Conservation (phyloP, 495 filamentous ascomycete genomes). For the Penicillium arizonense region DNA sequence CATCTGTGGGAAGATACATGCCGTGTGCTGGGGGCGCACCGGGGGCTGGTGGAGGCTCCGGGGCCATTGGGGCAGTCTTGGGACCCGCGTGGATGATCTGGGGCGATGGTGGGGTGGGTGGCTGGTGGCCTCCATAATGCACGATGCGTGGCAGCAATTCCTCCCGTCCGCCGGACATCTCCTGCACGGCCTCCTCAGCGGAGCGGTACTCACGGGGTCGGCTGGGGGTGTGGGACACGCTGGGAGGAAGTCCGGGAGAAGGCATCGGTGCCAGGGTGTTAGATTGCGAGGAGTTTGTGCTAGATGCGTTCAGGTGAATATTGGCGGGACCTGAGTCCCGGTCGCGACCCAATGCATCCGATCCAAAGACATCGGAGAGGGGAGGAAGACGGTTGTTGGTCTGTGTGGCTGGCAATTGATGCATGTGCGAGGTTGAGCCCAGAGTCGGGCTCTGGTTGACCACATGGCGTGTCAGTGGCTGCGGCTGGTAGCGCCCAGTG, state of each 20-base stretch:
- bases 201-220: conserved; percentile 88
- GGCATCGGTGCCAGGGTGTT: conserved; percentile 62
- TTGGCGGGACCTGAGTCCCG: conserved; percentile 38
- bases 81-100: conserved; percentile 35
- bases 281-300: conserved; percentile 67
- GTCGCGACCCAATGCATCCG: conserved; percentile 65
- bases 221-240: conserved; percentile 48
- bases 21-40: conserved; percentile 25
- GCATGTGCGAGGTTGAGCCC: conserved; percentile 84
- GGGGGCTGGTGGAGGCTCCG: conserved; percentile 15
- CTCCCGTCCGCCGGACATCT: conserved; percentile 85
- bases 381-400: conserved; percentile 92
- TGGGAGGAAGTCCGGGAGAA: conserved; percentile 65
- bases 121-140: conserved; percentile 87
- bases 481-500: conserved; percentile 81
- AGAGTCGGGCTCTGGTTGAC: conserved; percentile 84
- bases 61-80: conserved; percentile 36
- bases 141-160: conserved; percentile 90
- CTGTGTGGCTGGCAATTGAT: conserved; percentile 84
- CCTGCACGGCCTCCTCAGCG: conserved; percentile 89
- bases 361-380: conserved; percentile 89
- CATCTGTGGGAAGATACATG: conserved; percentile 31
- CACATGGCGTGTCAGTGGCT: conserved; percentile 77
- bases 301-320: conserved; percentile 46
- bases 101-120: conserved; percentile 90